Percentiles rank a stretch among this genome's conserved stretches.
These are phyloP conservation scores for Ceratocystiopsis brevicomis DNA, from an alignment of 2,329 filamentous ascomycete species.

Conservation along the genomic window DNA sequence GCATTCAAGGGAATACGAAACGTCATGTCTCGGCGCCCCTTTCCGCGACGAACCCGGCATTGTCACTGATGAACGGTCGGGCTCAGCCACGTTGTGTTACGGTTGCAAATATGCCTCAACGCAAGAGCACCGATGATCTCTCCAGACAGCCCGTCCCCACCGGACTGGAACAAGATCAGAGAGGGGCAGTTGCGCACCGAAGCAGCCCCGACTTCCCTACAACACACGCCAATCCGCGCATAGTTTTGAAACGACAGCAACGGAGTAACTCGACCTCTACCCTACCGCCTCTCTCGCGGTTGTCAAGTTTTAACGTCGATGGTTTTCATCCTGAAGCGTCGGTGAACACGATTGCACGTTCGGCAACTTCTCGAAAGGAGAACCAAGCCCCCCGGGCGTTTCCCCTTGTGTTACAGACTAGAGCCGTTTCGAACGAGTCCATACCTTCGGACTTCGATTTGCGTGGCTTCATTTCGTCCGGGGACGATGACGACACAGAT, in stretches of 20 bases:
- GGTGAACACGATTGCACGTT: slow-evolving; percentile 17
- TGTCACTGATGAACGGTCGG: slow-evolving; percentile 1
- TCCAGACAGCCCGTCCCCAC: slow-evolving; percentile 5
- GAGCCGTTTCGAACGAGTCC: slow-evolving; percentile 30
- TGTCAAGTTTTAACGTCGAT: slow-evolving; percentile 37
- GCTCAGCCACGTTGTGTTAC: slow-evolving; percentile 19
- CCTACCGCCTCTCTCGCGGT: slow-evolving; percentile 31
- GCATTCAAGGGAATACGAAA: slow-evolving; percentile 17
- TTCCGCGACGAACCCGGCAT: slow-evolving; percentile 8
- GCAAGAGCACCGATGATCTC: slow-evolving; percentile 13
- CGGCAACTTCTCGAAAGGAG: not conserved
- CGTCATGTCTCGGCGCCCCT: slow-evolving; percentile 35
- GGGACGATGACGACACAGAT: slow-evolving; percentile 62
- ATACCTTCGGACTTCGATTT: slow-evolving; percentile 49
- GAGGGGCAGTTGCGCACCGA: not conserved
- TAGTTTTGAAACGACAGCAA: too few species aligned
- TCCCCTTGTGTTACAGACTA: slow-evolving; percentile 21
- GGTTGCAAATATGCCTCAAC: slow-evolving; percentile 16
- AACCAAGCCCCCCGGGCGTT: slow-evolving; percentile 7
- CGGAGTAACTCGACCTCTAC: slow-evolving; percentile 21
- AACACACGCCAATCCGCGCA: too few species aligned
- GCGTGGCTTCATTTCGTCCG: slow-evolving; percentile 39
- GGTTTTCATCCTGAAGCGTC: slow-evolving; percentile 24
- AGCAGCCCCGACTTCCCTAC: not conserved
- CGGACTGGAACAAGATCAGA: not conserved